A percentile compares a stretch with the other conserved stretches of the same genome.
Conservation (phyloP, 2,329 filamentous ascomycete genomes). For the Elsinoe arachidis region DNA sequence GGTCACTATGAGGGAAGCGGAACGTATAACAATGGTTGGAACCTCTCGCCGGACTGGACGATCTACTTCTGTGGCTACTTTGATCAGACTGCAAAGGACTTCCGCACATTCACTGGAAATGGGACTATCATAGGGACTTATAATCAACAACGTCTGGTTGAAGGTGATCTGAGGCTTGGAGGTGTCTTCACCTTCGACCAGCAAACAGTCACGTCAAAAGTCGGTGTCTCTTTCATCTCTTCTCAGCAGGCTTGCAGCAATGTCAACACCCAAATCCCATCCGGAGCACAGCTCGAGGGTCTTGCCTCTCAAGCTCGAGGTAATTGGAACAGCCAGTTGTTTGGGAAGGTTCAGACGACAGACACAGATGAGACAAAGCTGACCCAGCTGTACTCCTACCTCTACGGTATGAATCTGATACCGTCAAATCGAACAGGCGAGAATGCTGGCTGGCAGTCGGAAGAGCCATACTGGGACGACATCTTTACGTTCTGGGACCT, state of each 20-base stretch:
- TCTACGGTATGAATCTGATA: constrained; percentile 62
- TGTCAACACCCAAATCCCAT: constrained; percentile 49
- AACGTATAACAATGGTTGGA: constrained; percentile 57
- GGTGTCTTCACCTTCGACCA: constrained; percentile 40
- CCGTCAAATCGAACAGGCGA: constrained; percentile 64
- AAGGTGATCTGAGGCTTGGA: constrained; percentile 28
- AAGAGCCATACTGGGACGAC: constrained; percentile 63
- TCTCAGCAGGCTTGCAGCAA: constrained; percentile 50
- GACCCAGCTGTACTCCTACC: constrained; percentile 45
- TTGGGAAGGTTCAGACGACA: constrained; percentile 49
- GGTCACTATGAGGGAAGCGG: constrained; percentile 49
- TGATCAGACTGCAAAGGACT: constrained; percentile 32
- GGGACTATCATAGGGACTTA: constrained; percentile 29
- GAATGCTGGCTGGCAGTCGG: constrained; percentile 56
- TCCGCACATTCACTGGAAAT: constrained; percentile 23
- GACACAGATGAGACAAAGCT: constrained; percentile 37
- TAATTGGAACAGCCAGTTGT: constrained; percentile 54
- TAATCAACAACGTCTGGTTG: constrained; percentile 8
- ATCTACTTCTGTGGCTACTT: constrained; percentile 57
- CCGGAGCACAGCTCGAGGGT: constrained; percentile 22
- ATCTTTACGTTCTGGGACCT: constrained; percentile 60
- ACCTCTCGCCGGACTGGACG: constrained; percentile 49
- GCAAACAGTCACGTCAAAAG: constrained; percentile 41
- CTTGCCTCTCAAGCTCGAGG: constrained; percentile 32
- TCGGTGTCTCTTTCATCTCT: constrained; percentile 63